Base-by-base conservation (phyloP, 805 yeast species). In the Metschnikowia kofuensis region DNA sequence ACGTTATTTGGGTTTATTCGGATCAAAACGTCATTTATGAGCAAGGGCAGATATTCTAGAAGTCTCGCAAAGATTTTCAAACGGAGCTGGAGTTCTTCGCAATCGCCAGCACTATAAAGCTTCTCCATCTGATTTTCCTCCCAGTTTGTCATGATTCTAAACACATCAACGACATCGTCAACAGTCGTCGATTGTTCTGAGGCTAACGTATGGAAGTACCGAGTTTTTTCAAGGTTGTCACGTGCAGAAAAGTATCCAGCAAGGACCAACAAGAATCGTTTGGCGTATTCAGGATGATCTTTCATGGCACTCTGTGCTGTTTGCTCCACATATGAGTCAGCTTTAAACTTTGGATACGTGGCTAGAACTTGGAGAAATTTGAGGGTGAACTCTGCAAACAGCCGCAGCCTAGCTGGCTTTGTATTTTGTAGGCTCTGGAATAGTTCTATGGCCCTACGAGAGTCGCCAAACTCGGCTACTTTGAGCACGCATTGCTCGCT, bases 11-110 rank as follows among this genome's bases (percentile, higher is more conserved):
- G 69, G 57, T 84, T 78, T 55, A 81, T 84, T 38, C 86, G 73
- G 6, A 90, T 57, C 50, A 79, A 70, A 29, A 89, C 81, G 58
- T 89, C 95, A 59, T 80, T 89, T 11, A 87, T 56, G 39, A 84
- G 61, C 31, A 85, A 62, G 1, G 78, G 74, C 53, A 94, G 74
- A 12, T 76, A 61, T n/a, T 77, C 74, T 54, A 89, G 61, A 26
- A 89, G 64, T 21, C 67, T 64, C 52, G 84, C 87, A 53, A 85
- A 78, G 41, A 65, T 63, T 14, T 61, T 66, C 63, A 85, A 62
- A 13, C 75, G 61, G 26, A 77, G 58, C 38, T 77, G 80, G 7
- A 82, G 55, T 29, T 74, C 71, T 11, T 48, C 51, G 21, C n/a
- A 35, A 4, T 39, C 35, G 9, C 1, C 49, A 43, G 55, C 54